A percentile compares a stretch with the other conserved stretches of the same genome.
Evolutionary conservation across 108 stramenopile genomes (phyloP).

Genomic region (Pelagomonas calceolata): DNA sequence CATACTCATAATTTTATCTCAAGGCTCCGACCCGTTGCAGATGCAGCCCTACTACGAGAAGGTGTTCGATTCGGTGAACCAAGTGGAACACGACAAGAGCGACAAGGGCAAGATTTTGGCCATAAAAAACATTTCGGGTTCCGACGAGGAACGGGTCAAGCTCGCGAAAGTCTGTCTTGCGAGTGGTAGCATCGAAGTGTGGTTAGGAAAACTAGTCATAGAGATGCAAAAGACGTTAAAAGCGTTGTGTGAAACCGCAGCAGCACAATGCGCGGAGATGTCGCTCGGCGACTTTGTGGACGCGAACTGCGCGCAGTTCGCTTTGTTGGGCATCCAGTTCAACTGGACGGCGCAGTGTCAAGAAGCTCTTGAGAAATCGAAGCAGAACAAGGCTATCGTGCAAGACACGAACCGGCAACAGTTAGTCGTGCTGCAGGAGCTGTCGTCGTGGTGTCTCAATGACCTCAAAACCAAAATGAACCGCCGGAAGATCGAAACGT

Average conservation of each 20-base stretch:
- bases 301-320: constrained; percentile 39
- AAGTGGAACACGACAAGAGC: constrained; percentile 31
- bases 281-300: constrained; percentile 43
- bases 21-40: constrained; percentile 46
- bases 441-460: constrained; percentile 46
- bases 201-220: constrained; percentile 33
- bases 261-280: constrained; percentile 20
- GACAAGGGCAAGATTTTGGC: constrained; percentile 22
- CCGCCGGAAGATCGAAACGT: constrained; percentile 51
- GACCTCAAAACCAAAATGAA: constrained; percentile 54
- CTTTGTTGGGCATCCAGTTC: constrained; percentile 50
- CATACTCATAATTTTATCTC: constrained; percentile 47
- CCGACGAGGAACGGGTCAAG: constrained; percentile 32
- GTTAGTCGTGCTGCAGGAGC: constrained; percentile 25
- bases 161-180: constrained; percentile 31
- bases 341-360: constrained; percentile 45
- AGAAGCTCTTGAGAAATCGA: constrained; percentile 35
- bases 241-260: constrained; percentile 28
- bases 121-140: constrained; percentile 21
- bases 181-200: constrained; percentile 50
- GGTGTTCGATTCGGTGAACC: constrained; percentile 44
- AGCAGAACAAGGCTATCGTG: constrained; percentile 32
- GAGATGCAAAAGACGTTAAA: constrained; percentile 44
- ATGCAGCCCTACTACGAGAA: constrained; percentile 59
- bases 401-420: constrained; percentile 34